Evolutionary conservation across 768 basidiomycete species (phyloP).

Genomic region (Podaxis sp.): DNA sequence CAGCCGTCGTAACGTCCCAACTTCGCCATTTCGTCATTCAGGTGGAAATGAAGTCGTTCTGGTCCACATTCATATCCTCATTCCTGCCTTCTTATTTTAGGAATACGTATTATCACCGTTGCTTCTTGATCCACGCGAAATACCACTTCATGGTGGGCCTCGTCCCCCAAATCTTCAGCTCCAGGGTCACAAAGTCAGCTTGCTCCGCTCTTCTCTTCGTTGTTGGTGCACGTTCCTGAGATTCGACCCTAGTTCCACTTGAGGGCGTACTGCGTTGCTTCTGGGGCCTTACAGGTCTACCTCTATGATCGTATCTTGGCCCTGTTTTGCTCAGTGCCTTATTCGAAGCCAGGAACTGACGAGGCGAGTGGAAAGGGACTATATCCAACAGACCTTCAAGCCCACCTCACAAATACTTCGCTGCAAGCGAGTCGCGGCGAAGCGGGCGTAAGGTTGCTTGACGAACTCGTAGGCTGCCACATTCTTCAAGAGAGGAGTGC

Average conservation of each 20-base stretch:
- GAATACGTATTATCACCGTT: slow-evolving; percentile 83
- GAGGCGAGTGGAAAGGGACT: slow-evolving; percentile 22
- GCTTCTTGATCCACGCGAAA: slow-evolving; percentile 67
- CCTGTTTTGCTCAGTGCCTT: slow-evolving; percentile 80
- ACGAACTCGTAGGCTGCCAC: slow-evolving; percentile 71
- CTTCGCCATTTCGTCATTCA: slow-evolving; percentile 96
- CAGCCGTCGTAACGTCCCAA: slow-evolving; percentile 77
- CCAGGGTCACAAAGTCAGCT: slow-evolving; percentile 57
- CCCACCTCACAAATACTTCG: slow-evolving; percentile 92
- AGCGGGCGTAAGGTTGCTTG: slow-evolving; percentile 70
- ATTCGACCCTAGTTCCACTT: slow-evolving; percentile 76
- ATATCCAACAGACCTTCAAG: slow-evolving; percentile 48
- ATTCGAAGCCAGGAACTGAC: slow-evolving; percentile 43
- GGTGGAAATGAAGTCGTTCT: slow-evolving; percentile 40
- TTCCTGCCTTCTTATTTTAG: slow-evolving; percentile 37
- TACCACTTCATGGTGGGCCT: slow-evolving; percentile 24
- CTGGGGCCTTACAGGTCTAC: slow-evolving; percentile 76
- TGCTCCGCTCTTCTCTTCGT: neutral
- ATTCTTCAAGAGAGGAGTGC: slow-evolving; percentile 37
- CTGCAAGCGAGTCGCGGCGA: slow-evolving; percentile 71
- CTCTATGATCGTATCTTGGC: slow-evolving; percentile 83
- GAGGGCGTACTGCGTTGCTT: slow-evolving; percentile 80
- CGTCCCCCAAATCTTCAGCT: slow-evolving; percentile 21
- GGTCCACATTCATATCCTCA: neutral
- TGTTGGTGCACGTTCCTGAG: neutral